A percentile compares a stretch with the other conserved stretches of the same genome.
Evolutionary conservation across 306 rosid genomes (phyloP).

Genomic region (Cicer bijugum): DNA sequence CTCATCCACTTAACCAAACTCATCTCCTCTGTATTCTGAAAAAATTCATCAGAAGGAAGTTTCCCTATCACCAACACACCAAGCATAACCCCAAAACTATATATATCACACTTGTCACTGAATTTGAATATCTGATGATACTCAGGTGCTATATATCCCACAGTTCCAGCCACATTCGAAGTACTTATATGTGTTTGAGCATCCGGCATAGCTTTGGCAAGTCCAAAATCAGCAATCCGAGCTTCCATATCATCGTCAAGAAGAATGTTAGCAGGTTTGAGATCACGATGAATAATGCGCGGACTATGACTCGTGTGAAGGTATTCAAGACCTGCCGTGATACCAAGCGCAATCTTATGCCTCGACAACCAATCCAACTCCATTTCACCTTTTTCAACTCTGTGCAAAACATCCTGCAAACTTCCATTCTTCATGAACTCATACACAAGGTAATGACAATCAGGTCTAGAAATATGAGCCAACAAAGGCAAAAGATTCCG

Average conservation of each 20-base stretch:
- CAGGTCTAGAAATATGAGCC: slow-evolving; percentile 80
- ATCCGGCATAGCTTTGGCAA: slow-evolving; percentile 85
- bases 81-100: slow-evolving; percentile 81
- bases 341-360: slow-evolving; percentile 71
- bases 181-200: slow-evolving; percentile 70
- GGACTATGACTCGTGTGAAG: slow-evolving; percentile 76
- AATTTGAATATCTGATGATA: slow-evolving; percentile 85
- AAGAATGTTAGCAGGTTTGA: slow-evolving; percentile 79
- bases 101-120: slow-evolving; percentile 91
- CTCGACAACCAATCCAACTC: slow-evolving; percentile 74
- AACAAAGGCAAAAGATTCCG: slow-evolving; percentile 78
- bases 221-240: slow-evolving; percentile 92
- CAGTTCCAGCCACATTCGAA: slow-evolving; percentile 79
- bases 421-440: slow-evolving; percentile 97
- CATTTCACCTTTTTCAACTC: slow-evolving; percentile 46
- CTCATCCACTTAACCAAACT: slow-evolving; percentile 87
- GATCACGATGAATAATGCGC: slow-evolving; percentile 80
- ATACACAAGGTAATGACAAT: slow-evolving; percentile 79
- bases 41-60: slow-evolving; percentile 78
- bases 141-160: slow-evolving; percentile 91
- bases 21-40: slow-evolving; percentile 66
- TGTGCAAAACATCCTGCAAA: slow-evolving; percentile 58
- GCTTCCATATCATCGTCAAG: slow-evolving; percentile 94
- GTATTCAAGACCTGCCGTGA: slow-evolving; percentile 85
- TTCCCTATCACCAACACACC: slow-evolving; percentile 81